phyloP scores from a whole-genome alignment of 768 basidiomycete species.

The Dacryopinax primogenitus region DNA sequence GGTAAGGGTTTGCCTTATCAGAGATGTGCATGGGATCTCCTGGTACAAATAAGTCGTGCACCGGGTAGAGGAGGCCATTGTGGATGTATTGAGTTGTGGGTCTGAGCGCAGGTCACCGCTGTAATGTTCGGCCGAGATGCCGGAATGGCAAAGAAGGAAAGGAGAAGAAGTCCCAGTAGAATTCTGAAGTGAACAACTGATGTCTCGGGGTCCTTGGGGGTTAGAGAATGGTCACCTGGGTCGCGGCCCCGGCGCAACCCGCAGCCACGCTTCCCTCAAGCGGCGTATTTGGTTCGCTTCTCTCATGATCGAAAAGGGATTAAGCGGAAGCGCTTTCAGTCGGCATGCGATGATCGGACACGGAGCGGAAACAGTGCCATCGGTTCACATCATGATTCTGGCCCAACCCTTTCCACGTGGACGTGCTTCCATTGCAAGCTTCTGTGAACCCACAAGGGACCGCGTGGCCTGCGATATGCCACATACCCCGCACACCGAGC shows the following conservation, averaged over 20 bases:
- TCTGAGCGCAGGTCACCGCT: background rate
- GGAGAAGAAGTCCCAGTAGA: background rate
- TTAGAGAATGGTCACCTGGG: constrained; percentile 1
- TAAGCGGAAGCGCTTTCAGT: no score
- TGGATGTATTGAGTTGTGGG: background rate
- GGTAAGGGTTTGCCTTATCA: constrained; percentile 7
- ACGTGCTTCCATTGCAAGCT: background rate
- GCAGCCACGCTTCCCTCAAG: background rate
- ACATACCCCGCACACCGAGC: background rate
- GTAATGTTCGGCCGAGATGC: background rate
- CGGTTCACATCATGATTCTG: background rate
- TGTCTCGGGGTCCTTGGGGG: constrained; percentile 4
- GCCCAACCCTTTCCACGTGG: background rate
- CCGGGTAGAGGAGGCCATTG: background rate
- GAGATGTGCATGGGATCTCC: background rate
- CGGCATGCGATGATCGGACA: background rate
- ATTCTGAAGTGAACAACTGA: constrained; percentile 1
- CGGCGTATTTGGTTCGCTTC: background rate
- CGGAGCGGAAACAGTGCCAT: background rate
- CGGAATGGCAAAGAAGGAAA: background rate
- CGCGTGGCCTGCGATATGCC: background rate
- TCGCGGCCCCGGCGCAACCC: background rate
- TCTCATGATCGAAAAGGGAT: background rate
- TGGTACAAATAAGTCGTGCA: background rate
- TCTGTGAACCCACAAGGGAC: background rate